Evolutionary conservation across 2,329 filamentous ascomycete species (phyloP).

Genomic region (Scedosporium minutisporum): DNA sequence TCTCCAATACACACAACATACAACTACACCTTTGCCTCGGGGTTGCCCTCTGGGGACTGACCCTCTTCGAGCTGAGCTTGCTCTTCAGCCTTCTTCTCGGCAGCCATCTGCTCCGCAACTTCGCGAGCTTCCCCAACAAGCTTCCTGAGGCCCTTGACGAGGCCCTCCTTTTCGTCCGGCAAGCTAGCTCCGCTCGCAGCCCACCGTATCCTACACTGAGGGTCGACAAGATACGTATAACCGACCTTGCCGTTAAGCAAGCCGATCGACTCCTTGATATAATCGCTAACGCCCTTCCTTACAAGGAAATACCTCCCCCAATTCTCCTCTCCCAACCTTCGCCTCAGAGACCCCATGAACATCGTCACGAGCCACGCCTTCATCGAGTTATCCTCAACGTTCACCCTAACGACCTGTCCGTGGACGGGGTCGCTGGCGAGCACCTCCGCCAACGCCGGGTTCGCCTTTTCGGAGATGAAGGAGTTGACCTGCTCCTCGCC

Average conservation of each 20-base stretch:
- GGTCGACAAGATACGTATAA: conserved; percentile 85
- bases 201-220: conserved; percentile 85
- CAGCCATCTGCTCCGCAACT: conserved; percentile 20
- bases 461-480: conserved; percentile 56
- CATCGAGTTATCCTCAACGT: conserved; percentile 73
- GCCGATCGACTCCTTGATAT: conserved; percentile 54
- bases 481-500: conserved; percentile 69
- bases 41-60: too few relatives aligned
- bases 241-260: conserved; percentile 85
- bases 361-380: conserved; percentile 49
- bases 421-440: conserved; percentile 41
- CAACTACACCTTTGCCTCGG: not conserved
- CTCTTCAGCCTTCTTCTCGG: conserved; percentile 7
- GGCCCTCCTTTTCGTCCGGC: conserved; percentile 54
- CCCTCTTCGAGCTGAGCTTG: not conserved
- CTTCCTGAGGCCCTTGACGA: conserved; percentile 55
- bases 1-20: not conserved
- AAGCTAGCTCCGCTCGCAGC: conserved; percentile 68
- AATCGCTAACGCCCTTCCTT: conserved; percentile 45
- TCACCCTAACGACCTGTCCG: conserved; percentile 76
- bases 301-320: conserved; percentile 56
- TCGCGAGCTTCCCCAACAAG: conserved; percentile 49
- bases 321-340: conserved; percentile 37
- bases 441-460: conserved; percentile 58
- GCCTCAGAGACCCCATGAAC: conserved; percentile 45